Evolutionary conservation across 495 filamentous ascomycete genomes (phyloP).

Genomic region (Astrothelium subdiscretum): DNA sequence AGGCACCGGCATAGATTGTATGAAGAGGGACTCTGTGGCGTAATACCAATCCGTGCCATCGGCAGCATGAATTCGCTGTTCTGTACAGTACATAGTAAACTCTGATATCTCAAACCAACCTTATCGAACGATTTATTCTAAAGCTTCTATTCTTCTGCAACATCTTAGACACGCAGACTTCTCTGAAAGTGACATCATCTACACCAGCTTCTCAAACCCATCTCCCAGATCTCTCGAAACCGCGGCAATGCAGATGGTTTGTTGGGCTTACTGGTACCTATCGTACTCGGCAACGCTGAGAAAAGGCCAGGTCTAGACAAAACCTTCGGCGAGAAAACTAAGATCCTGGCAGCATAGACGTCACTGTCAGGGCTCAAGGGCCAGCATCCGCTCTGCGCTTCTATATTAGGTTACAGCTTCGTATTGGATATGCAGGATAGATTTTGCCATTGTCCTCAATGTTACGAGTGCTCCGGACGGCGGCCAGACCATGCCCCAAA

Average conservation of each 20-base stretch:
- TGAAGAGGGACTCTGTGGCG: background rate
- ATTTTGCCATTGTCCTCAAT: background rate
- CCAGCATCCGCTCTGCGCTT: background rate
- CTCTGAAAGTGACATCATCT: no score
- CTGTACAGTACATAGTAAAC: background rate
- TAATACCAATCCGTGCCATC: background rate
- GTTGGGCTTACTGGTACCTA: no score
- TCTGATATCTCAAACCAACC: background rate
- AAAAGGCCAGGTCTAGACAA: background rate
- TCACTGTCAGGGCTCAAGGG: background rate
- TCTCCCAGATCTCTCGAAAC: no score
- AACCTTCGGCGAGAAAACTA: background rate
- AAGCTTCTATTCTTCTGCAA: no score
- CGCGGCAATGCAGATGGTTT: no score
- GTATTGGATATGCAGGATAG: background rate
- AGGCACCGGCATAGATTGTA: conserved; percentile 1
- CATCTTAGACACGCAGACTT: no score
- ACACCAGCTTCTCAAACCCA: no score
- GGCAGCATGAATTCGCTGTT: background rate
- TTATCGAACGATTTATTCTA: no score
- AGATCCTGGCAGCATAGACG: background rate
- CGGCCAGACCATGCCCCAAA: background rate
- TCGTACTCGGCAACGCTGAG: background rate
- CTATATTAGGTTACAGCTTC: background rate
- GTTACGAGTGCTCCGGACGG: background rate